Base-by-base conservation (phyloP, 1,139 yeast species). In the Magnusiomyces sp. region DNA sequence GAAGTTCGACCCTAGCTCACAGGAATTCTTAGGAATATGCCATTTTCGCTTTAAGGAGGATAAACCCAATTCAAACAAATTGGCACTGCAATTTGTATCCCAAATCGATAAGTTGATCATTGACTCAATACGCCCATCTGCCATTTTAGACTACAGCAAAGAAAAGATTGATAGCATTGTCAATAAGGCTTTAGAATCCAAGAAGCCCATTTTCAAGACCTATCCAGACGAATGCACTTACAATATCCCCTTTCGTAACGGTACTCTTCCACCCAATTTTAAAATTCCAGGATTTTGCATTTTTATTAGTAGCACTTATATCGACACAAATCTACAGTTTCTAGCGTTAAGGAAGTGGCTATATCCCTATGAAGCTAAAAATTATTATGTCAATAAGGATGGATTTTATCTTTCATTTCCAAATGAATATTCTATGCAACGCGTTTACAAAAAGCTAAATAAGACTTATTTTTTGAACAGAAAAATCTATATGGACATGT, bases 11-110 rank as follows among this genome's bases (percentile, higher is more conserved):
- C 88, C 94, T 1, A 72, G 73, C 17, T 81, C 85, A 48, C 95
- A 90, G 2, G 85, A 83, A 20, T 92, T 95, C 0, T 66, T 89
- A 47, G 95, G 95, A 2, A 71, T 88, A 34, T 85, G 84, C 43
- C 70, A 80, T 19, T 72, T 88, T 50, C 72, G 75, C 51, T 89
- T 77, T 66, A 79, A 74, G 51, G 90, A 90, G 2, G 32, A 53
- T 17, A 34, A 53, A 46, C 51, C 50, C 34, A 69, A 70, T 50
- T 77, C 92, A 0, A 79, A 79, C 59, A 67, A 60, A 41, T 55
- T 71, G 7, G 83, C 82, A 2, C 59, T 63, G n/a, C 62, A 59
- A 43, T 76, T 77, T 0, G 67, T 71, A 0, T 59, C 62, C 23
- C 66, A 63, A 29, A 65, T 60, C 10, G 53, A 53, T 14, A 61